A percentile compares a stretch with the other conserved stretches of the same genome.
Evolutionary conservation across 768 basidiomycete genomes (phyloP).

Genomic region (Tephrocybe sp.): DNA sequence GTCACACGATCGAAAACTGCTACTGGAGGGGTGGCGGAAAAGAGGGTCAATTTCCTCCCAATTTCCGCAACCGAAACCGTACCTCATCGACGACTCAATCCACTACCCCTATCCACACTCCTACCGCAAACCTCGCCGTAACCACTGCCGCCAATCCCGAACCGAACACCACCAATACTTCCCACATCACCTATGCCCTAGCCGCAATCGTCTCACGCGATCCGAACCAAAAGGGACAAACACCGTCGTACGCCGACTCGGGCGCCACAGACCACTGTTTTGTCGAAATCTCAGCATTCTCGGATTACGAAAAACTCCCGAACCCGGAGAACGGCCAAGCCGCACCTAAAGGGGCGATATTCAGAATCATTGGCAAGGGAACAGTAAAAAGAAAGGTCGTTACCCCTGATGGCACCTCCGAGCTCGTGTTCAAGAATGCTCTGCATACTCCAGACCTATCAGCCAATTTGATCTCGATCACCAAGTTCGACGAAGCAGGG

Average conservation of each 20-base stretch:
- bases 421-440: constrained; percentile 20
- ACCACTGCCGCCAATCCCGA: not conserved
- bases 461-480: not conserved
- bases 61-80: constrained; percentile 10
- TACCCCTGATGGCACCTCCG: not conserved
- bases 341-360: not conserved
- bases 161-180: not conserved
- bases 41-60: constrained; percentile 30
- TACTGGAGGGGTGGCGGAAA: constrained; percentile 34
- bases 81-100: not conserved
- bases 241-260: constrained; percentile 15
- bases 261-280: constrained; percentile 24
- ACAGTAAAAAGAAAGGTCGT: not conserved
- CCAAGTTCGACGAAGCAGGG: not conserved
- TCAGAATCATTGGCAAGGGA: not conserved
- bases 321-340: not conserved
- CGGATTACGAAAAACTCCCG: not conserved
- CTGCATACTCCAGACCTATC: constrained; percentile 7
- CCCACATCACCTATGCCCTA: constrained; percentile 2
- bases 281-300: constrained; percentile 15
- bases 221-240: too few species aligned
- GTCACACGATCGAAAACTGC: constrained; percentile 26
- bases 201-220: too few species aligned
- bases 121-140: too few species aligned
- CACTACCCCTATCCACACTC: too few species aligned